These are phyloP conservation scores for Microbotryomycetes sp. DNA, from an alignment of 1,284 basidiomycete species.

Conservation along the genomic window DNA sequence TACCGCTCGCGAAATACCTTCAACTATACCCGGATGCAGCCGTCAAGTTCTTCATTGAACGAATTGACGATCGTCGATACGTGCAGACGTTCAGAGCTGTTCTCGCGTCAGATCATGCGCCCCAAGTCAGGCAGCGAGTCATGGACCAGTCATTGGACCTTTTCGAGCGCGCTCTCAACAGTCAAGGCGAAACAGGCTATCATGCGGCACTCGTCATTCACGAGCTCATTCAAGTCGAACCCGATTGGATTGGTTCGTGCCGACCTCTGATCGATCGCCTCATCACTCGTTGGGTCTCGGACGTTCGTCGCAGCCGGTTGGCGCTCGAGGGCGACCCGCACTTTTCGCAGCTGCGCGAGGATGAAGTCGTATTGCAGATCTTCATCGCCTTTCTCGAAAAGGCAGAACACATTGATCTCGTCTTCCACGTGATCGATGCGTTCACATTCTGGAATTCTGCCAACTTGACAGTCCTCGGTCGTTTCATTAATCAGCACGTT, in stretches of 20 bases:
- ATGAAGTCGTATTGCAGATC: conserved; percentile 63
- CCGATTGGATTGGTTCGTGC: conserved; percentile 57
- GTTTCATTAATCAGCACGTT: conserved; percentile 83
- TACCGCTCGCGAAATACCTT: conserved; percentile 83
- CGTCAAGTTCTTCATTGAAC: conserved; percentile 72
- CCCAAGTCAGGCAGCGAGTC: conserved; percentile 66
- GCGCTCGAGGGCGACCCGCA: conserved; percentile 46
- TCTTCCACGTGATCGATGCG: conserved; percentile 79
- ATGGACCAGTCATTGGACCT: conserved; percentile 57
- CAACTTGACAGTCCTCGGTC: conserved; percentile 71
- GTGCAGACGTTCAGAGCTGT: conserved; percentile 74
- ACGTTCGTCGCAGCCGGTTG: conserved; percentile 30
- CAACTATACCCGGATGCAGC: conserved; percentile 84
- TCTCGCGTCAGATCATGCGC: conserved; percentile 66
- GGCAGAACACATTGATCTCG: conserved; percentile 67
- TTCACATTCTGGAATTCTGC: conserved; percentile 75
- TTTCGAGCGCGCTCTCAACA: conserved; percentile 44
- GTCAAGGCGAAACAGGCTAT: conserved; percentile 22
- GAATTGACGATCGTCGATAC: conserved; percentile 52
- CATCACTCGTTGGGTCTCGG: conserved; percentile 40
- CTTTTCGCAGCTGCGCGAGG: conserved; percentile 49
- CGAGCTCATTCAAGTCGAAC: conserved; percentile 62
- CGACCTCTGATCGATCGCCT: conserved; percentile 38
- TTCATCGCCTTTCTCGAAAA: conserved; percentile 56
- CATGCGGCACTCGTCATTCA: conserved; percentile 50